A percentile compares a stretch with the other conserved stretches of the same genome.
phyloP scores from a whole-genome alignment of 169 alveolate genomes.

The Plasmodium gaboni region DNA sequence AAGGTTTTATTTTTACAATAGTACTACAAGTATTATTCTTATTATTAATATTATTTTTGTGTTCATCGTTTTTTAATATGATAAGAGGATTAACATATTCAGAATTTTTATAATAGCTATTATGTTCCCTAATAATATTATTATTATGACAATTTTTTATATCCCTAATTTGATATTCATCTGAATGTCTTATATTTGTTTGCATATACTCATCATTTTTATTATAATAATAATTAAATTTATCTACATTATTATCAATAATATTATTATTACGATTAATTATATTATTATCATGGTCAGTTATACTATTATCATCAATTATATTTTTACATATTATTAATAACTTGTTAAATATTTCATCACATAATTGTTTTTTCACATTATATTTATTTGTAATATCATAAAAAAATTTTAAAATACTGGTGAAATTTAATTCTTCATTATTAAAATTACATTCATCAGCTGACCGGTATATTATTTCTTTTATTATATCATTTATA shows the following conservation, averaged over 20 bases:
- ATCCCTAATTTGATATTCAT: background rate
- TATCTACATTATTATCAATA: background rate
- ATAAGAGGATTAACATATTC: too few relatives aligned
- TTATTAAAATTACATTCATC: constrained; percentile 55
- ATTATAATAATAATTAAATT: background rate
- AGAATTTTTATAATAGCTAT: too few relatives aligned
- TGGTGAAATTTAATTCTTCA: constrained; percentile 44
- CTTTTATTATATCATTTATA: constrained; percentile 34
- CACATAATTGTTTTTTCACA: constrained; percentile 13
- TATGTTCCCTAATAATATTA: too few relatives aligned
- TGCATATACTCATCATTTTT: background rate
- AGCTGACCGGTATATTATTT: constrained; percentile 59
- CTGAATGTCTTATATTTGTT: background rate
- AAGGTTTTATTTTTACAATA: background rate
- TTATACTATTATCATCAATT: constrained; percentile 11
- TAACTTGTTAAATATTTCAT: constrained; percentile 38
- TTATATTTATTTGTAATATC: constrained; percentile 36
- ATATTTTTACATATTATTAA: constrained; percentile 46
- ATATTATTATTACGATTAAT: background rate
- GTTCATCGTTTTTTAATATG: too few relatives aligned
- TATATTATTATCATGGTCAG: background rate
- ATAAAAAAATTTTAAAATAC: constrained; percentile 33
- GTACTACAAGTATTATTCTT: background rate
- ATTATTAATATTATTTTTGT: background rate
- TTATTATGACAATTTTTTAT: constrained; percentile 4